phyloP scores from a whole-genome alignment of 805 yeast species.

The Brettanomyces custersianus region DNA sequence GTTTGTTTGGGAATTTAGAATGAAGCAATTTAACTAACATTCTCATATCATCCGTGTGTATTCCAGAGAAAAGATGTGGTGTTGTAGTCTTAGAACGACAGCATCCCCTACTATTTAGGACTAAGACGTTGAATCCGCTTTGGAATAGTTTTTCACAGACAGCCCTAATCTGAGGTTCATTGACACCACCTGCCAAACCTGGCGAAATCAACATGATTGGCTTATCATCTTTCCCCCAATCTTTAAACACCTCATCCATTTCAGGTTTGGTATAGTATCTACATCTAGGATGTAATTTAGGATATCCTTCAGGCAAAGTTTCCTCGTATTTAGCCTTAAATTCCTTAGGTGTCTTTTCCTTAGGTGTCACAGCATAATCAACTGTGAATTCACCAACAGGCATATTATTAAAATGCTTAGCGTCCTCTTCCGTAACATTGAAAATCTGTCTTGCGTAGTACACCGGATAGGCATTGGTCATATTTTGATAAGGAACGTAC shows the following conservation, averaged over 20 bases:
- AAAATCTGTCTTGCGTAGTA: slow-evolving; percentile 37
- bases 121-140: slow-evolving; percentile 44
- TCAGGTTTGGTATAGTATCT: slow-evolving; percentile 46
- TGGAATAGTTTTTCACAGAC: slow-evolving; percentile 35
- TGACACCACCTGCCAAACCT: slow-evolving; percentile 76
- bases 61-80: slow-evolving; percentile 57
- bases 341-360: slow-evolving; percentile 15
- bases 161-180: slow-evolving; percentile 62
- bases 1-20: slow-evolving; percentile 48
- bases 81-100: slow-evolving; percentile 65
- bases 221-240: slow-evolving; percentile 28
- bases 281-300: slow-evolving; percentile 60
- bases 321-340: slow-evolving; percentile 23
- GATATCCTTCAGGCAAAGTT: slow-evolving; percentile 45
- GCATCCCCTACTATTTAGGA: slow-evolving; percentile 67
- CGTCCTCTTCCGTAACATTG: slow-evolving; percentile 20
- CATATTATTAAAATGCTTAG: slow-evolving; percentile 11
- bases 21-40: slow-evolving; percentile 44
- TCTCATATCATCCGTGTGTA: slow-evolving; percentile 62
- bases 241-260: slow-evolving; percentile 24
- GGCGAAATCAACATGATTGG: slow-evolving; percentile 60
- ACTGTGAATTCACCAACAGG: slow-evolving; percentile 35
- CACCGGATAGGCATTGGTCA: slow-evolving; percentile 31
- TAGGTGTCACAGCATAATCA: slow-evolving; percentile 35
- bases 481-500: slow-evolving; percentile 36